Base-by-base conservation (phyloP, 192 early-diverging fungal genomes). In the Coemansia guatemalensis region DNA sequence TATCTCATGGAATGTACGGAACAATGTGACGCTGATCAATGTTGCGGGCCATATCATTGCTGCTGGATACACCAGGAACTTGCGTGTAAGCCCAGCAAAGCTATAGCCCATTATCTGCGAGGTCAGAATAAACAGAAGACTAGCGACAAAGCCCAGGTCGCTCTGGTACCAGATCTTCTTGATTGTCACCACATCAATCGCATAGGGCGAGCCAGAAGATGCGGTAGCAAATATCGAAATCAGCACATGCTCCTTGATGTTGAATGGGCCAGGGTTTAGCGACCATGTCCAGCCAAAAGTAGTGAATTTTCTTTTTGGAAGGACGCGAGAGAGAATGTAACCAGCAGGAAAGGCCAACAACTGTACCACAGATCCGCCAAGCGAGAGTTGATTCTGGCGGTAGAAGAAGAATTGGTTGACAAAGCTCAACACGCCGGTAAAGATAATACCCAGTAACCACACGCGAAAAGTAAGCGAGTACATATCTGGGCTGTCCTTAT, bases 41-140 rank as follows among this genome's bases (percentile, higher is more conserved):
- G 85, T 88, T 8, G 84, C 57, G 0, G 94, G 94, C 94, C 93
- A 98, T 47, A 92, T 83, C 92, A 96, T 94, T 4, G 86, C 82
- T 8, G 89, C 77, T 35, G 93, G 93, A 48, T 88, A 85, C 23
- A 97, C 92, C 51, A 97, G 76, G 69, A 88, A 93, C 50, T 86
- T 83, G 30, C 93, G 88, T 29, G 81, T 83, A 20, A 87, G 73
- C 56, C 89, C 93, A 49, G 88, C 89, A 78, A 90, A 65, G 11
- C 86, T 83, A 47, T 84, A 86, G 23, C 87, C 87, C 68, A 90
- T 71, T 23, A 86, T 65, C 64, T 87, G 83, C 62, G 91, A 90
- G 1, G 90, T 86, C 26, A 93, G 53, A 17, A 92, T 78, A 22
- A 93, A 74, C 21, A 90, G 52, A n/a, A 93, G 67, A 52, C 87